Evolutionary conservation across 1,284 basidiomycete genomes (phyloP), one percentile per base, ranked within the genome.

Genomic region (Filobasidium uniguttulatum): DNA sequence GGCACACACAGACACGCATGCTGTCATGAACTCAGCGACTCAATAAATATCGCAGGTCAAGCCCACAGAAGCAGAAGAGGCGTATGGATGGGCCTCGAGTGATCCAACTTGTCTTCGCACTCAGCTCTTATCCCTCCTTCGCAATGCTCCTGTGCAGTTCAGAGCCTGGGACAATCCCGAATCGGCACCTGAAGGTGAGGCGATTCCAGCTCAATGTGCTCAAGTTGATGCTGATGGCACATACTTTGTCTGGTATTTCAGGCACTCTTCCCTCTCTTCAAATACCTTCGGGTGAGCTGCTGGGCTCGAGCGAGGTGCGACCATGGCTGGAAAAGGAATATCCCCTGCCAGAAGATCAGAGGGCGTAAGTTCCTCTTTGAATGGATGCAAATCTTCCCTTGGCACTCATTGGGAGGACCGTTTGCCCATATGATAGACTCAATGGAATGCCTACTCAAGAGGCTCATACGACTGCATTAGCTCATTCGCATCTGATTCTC

Each of bases 151-250:
- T 0, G 57, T 65, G 9, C 36, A 43, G 2, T 64, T 66, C 54
- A 50, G 59, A 23, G 46, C 53, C 0, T 69, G 66, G 66, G 20
- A 50, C 1, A 62, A 64, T 47, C 58, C 56, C 23, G 41, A 44
- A 5, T 53, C 65, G 0, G 64, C 64, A 1, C 67, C 65, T 0
- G 55, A 54, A 10, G 61, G 61, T 14, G 57, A 46, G 31, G 51
- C 64, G 10, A 36, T 4, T 31, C 17, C 1, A 12, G 29, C n/a
- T 40, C 2, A 22, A 14, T 8, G 25, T 3, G n/a, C n/a, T 5
- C 19, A n/a, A 26, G 28, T 5, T 17, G 40, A 41, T 7, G n/a
- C 8, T 3, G 35, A 37, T 48, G n/a, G n/a, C n/a, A n/a, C 7
- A 38, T 14, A 5, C 31, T 8, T n/a, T 37, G 7, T 33, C 7